These are phyloP conservation scores for Penicillium sp. DNA, from an alignment of 2,329 filamentous ascomycete genomes.

Conservation along the genomic window DNA sequence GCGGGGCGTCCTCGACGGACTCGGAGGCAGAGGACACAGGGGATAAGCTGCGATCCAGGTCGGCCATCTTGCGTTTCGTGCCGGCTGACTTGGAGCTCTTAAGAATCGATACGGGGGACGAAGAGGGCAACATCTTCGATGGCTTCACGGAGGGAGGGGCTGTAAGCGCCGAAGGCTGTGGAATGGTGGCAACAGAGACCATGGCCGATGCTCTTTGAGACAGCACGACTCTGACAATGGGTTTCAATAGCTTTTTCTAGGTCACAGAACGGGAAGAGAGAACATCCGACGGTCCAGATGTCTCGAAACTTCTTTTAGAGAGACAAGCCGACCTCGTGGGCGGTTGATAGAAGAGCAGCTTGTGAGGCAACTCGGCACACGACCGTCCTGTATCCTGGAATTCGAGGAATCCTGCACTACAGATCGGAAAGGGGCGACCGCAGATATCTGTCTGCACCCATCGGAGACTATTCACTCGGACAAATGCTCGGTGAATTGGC, in stretches of 20 bases:
- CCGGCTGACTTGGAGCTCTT: constrained; percentile 31
- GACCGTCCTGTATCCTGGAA: constrained; percentile 12
- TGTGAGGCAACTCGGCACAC: constrained; percentile 17
- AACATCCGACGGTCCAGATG: constrained; percentile 20
- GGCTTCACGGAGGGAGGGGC: constrained; percentile 18
- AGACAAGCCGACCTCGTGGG: constrained; percentile 2
- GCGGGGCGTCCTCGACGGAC: constrained; percentile 22
- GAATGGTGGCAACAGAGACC: constrained; percentile 30
- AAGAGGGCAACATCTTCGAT: constrained; percentile 28
- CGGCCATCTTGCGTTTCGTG: constrained; percentile 35
- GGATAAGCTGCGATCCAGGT: constrained; percentile 30
- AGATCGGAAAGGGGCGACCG: constrained; percentile 5
- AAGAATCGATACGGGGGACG: constrained; percentile 32
- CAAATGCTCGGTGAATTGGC: constrained; percentile 8
- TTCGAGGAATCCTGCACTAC: constrained; percentile 7
- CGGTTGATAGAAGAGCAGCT: constrained; percentile 8
- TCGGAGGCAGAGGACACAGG: constrained; percentile 27
- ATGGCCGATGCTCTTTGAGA: constrained; percentile 20
- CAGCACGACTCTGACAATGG: neutral
- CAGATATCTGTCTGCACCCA: constrained; percentile 18
- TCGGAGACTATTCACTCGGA: constrained; percentile 10
- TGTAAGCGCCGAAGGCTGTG: constrained; percentile 22
- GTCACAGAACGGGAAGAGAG: constrained; percentile 3
- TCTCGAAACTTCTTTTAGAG: constrained; percentile 3
- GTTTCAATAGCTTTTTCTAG: constrained; percentile 3